Evolutionary conservation across 768 basidiomycete species (phyloP).

Genomic region (Boletus pseudo-olivaceus): DNA sequence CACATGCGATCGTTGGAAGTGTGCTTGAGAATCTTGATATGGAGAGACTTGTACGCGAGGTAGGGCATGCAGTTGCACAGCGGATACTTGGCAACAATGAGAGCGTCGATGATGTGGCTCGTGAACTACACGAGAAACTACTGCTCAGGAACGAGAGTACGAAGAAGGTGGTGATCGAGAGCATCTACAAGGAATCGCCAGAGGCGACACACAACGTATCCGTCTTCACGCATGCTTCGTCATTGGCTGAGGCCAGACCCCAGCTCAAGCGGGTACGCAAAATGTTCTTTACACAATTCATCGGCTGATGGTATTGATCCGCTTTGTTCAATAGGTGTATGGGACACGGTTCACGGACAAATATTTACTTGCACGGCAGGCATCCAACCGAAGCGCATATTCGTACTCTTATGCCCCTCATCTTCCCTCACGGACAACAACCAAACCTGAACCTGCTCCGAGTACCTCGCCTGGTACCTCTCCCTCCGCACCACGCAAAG

Average conservation of each 20-base stretch:
- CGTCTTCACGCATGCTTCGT: slow-evolving; percentile 72
- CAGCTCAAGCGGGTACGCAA: slow-evolving; percentile 69
- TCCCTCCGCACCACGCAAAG: slow-evolving; percentile 78
- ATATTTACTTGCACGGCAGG: slow-evolving; percentile 74
- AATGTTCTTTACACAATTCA: background rate
- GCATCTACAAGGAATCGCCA: slow-evolving; percentile 89
- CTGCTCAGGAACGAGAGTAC: slow-evolving; percentile 93
- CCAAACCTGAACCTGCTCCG: slow-evolving; percentile 34
- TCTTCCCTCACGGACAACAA: slow-evolving; percentile 39
- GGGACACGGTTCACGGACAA: slow-evolving; percentile 98
- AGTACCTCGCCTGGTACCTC: slow-evolving; percentile 23
- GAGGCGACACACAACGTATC: slow-evolving; percentile 88
- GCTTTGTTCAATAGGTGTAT: slow-evolving; percentile 56
- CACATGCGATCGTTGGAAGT: slow-evolving; percentile 94
- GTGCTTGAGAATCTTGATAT: slow-evolving; percentile 98
- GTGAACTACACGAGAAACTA: slow-evolving; percentile 88
- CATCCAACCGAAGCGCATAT: slow-evolving; percentile 49
- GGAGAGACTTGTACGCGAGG: slow-evolving; percentile 93
- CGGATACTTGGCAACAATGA: slow-evolving; percentile 91
- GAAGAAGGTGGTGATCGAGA: slow-evolving; percentile 94
- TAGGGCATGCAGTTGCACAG: slow-evolving; percentile 89
- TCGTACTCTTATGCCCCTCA: slow-evolving; percentile 54
- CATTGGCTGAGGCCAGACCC: slow-evolving; percentile 70
- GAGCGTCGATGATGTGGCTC: slow-evolving; percentile 94
- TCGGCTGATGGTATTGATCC: slow-evolving; percentile 3